These are phyloP conservation scores for Trichomonas vaginalis DNA, from an alignment of 208 protist genomes.

Conservation along the genomic window DNA sequence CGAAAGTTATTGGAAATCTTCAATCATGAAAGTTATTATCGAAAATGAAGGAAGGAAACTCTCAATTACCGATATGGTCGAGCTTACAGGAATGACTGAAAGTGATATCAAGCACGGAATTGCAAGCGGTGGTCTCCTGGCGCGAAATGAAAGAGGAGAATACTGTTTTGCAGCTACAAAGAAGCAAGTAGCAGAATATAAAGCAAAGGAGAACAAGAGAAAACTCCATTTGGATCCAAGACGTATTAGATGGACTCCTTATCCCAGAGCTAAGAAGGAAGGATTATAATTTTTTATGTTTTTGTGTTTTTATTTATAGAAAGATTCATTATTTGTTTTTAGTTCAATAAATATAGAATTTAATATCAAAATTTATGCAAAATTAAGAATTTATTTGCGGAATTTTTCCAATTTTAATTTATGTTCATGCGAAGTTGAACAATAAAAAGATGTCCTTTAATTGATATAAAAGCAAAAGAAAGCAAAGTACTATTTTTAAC, in stretches of 20 bases:
- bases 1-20: slow-evolving; percentile 34
- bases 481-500: too few species aligned
- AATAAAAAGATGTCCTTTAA: too few species aligned
- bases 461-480: too few species aligned
- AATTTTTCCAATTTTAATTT: too few species aligned
- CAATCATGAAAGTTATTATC: neutral
- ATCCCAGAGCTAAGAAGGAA: neutral
- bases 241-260: neutral
- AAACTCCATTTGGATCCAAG: neutral
- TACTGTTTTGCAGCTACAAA: neutral
- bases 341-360: too few species aligned
- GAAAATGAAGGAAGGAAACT: neutral
- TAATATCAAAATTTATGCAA: too few species aligned
- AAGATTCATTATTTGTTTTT: too few species aligned
- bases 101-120: neutral
- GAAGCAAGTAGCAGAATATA: neutral
- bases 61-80: neutral
- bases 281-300: neutral
- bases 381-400: too few species aligned
- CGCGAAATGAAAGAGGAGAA: neutral
- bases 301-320: too few species aligned
- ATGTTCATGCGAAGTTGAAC: too few species aligned
- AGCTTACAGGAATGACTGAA: neutral
- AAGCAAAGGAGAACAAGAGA: neutral
- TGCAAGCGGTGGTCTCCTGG: neutral